Evolutionary conservation across 306 rosid species (phyloP).

Genomic region (Dryas octopetala): DNA sequence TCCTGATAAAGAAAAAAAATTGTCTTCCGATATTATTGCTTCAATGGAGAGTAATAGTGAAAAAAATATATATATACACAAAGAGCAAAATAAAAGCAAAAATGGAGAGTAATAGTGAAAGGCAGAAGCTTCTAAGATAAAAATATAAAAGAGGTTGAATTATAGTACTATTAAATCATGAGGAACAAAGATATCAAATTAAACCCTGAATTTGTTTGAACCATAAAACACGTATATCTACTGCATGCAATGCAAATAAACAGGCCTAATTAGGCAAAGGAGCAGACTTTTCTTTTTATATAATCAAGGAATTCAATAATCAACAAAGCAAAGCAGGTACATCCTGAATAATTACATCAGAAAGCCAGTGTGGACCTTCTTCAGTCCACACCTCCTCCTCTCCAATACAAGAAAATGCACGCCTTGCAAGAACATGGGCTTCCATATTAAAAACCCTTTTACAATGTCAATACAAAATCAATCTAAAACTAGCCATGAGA

Average conservation of each 20-base stretch:
- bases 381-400: background rate
- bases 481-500: background rate
- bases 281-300: background rate
- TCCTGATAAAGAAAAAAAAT: conserved; percentile 4
- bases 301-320: background rate
- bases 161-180: background rate
- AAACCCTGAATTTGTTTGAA: background rate
- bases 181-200: background rate
- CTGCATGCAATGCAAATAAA: background rate
- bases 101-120: background rate
- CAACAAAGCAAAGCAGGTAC: background rate
- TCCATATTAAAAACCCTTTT: background rate
- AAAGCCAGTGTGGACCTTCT: background rate
- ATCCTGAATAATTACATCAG: background rate
- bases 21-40: background rate
- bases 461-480: background rate
- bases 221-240: background rate
- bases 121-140: background rate
- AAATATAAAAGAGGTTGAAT: background rate
- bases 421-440: too few relatives aligned
- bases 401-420: background rate
- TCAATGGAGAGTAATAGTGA: too few relatives aligned
- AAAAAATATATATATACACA: background rate
- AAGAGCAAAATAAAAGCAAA: too few relatives aligned
- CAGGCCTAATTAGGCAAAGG: background rate